phyloP scores from a whole-genome alignment of 2,329 filamentous ascomycete genomes.

The Didymellaceae sp. region DNA sequence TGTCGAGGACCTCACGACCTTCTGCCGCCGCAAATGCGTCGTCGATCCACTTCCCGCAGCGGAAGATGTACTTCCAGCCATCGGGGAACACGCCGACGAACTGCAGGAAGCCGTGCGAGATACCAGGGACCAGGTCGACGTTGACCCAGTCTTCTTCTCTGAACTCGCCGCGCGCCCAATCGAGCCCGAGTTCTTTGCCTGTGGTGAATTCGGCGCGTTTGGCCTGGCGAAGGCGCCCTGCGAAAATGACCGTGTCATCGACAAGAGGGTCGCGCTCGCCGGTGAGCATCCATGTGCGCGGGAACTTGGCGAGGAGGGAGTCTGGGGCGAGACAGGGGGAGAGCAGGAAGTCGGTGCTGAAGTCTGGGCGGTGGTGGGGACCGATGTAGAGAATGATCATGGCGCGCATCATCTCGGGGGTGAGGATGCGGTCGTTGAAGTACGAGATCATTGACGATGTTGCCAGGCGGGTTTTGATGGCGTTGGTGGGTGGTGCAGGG shows the following conservation, averaged over 20 bases:
- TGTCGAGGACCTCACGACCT: conserved; percentile 10
- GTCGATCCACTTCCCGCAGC: conserved; percentile 80
- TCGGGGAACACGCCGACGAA: conserved; percentile 89
- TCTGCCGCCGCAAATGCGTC: conserved; percentile 68
- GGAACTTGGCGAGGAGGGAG: conserved; percentile 80
- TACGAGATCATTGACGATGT: conserved; percentile 98
- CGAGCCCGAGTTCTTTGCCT: conserved; percentile 62
- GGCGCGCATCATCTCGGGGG: conserved; percentile 97
- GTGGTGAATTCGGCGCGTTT: conserved; percentile 66
- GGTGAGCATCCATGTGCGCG: conserved; percentile 91
- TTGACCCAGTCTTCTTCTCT: conserved; percentile 79
- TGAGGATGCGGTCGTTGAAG: conserved; percentile 93
- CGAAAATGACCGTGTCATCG: conserved; percentile 96
- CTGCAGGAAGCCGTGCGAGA: conserved; percentile 92
- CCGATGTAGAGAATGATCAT: conserved; percentile 99
- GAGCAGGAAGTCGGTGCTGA: conserved; percentile 87
- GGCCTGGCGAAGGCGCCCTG: conserved; percentile 82
- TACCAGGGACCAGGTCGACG: conserved; percentile 83
- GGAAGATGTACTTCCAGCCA: conserved; percentile 85
- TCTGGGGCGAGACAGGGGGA: conserved; percentile 91
- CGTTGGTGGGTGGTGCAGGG: conserved; percentile 51
- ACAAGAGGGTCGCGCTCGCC: conserved; percentile 95
- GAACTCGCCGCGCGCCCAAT: conserved; percentile 62
- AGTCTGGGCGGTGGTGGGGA: conserved; percentile 90
- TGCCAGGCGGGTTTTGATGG: conserved; percentile 82